phyloP scores from a whole-genome alignment of 169 alveolate species.

The Eimeria sp. region DNA sequence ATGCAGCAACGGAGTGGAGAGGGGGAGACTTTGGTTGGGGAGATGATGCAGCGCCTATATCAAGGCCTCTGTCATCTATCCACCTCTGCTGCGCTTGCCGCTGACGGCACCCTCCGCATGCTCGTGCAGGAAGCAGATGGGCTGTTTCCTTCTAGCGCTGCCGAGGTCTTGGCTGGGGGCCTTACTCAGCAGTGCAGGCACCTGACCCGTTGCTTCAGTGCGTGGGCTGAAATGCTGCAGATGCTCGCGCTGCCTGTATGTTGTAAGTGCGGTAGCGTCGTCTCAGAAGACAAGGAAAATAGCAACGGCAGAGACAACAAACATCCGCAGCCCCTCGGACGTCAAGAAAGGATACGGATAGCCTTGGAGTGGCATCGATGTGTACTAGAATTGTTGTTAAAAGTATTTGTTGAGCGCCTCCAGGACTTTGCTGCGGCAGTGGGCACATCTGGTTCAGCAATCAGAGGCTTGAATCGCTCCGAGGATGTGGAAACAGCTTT shows the following conservation, averaged over 20 bases:
- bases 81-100: neutral
- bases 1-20: neutral
- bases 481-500: neutral
- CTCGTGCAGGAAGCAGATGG: neutral
- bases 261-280: neutral
- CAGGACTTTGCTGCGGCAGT: conserved; percentile 8
- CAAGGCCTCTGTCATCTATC: conserved; percentile 33
- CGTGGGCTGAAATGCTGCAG: conserved; percentile 55
- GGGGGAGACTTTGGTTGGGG: neutral
- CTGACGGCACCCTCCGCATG: neutral
- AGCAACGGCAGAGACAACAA: neutral
- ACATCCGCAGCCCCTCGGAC: neutral
- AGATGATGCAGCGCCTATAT: neutral
- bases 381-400: neutral
- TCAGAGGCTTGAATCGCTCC: neutral
- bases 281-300: neutral
- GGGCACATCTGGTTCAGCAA: neutral
- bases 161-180: neutral
- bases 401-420: neutral
- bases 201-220: conserved; percentile 52
- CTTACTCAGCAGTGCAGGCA: conserved; percentile 36
- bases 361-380: conserved; percentile 1
- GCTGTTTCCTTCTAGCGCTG: conserved; percentile 18
- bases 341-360: neutral
- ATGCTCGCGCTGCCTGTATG: conserved; percentile 8